These are phyloP conservation scores for Musa schizocarpa DNA, from an alignment of 176 grass and related monocot species.

Conservation along the genomic window DNA sequence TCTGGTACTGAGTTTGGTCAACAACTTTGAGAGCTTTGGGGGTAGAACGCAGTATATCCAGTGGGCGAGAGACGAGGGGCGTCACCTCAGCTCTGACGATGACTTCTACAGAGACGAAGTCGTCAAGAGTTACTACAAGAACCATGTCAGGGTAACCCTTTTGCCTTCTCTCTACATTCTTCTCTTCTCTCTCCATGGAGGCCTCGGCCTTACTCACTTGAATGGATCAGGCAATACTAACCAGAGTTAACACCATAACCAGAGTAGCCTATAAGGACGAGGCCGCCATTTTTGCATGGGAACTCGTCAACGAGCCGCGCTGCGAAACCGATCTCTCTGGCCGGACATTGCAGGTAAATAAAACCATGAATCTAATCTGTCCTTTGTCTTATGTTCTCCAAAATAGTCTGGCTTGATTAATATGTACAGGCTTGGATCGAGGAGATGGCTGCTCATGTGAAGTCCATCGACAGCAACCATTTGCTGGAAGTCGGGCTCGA, in stretches of 20 bases:
- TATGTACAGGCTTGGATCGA: conserved; percentile 13
- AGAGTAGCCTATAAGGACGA: conserved; percentile 17
- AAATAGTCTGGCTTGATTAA: no score
- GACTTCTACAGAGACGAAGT: conserved; percentile 8
- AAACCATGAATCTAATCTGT: background rate
- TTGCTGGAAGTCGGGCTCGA: conserved; percentile 11
- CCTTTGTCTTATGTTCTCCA: no score
- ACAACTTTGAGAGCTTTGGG: conserved; percentile 29
- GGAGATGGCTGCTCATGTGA: conserved; percentile 21
- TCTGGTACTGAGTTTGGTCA: conserved; percentile 39
- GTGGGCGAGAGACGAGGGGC: conserved; percentile 8
- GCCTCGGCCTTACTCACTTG: background rate
- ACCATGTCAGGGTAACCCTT: conserved; percentile 3
- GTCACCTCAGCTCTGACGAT: background rate
- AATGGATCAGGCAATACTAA: conserved; percentile 9
- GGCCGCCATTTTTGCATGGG: conserved; percentile 15
- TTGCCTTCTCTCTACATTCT: background rate
- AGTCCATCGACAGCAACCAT: conserved; percentile 17
- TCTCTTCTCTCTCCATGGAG: background rate
- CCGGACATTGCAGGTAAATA: background rate
- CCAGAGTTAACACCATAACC: conserved; percentile 6
- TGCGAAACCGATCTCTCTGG: conserved; percentile 14
- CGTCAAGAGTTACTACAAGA: conserved; percentile 20
- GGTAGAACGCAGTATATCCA: conserved; percentile 20
- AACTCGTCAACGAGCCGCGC: conserved; percentile 19